These are phyloP conservation scores for Yamadazyma scolyti DNA, from an alignment of 805 yeast species.

Conservation along the genomic window DNA sequence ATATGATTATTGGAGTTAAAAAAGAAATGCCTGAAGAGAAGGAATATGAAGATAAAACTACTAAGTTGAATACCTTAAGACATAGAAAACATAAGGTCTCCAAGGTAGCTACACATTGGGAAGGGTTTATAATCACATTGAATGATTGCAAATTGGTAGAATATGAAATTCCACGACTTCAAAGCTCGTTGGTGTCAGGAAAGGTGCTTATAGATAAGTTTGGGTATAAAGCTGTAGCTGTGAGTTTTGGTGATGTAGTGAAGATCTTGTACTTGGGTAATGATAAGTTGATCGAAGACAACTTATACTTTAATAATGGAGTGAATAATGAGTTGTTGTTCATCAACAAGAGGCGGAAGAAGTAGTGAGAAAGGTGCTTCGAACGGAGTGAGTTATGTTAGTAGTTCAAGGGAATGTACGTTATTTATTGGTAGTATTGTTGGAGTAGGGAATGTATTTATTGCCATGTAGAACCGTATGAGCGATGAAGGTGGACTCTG, in stretches of 20 bases:
- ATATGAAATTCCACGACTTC: constrained; percentile 54
- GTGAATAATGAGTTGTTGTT: constrained; percentile 46
- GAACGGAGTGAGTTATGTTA: too few species aligned
- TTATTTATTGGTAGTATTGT: too few species aligned
- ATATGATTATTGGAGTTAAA: constrained; percentile 62
- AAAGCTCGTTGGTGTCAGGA: constrained; percentile 43
- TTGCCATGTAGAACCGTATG: too few species aligned
- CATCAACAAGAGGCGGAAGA: constrained; percentile 46
- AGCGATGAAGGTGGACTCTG: too few species aligned
- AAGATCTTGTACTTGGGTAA: constrained; percentile 73
- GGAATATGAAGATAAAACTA: constrained; percentile 6
- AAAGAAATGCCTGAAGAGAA: constrained; percentile 15
- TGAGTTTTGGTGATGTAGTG: constrained; percentile 70
- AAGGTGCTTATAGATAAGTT: constrained; percentile 59
- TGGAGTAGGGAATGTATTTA: too few species aligned
- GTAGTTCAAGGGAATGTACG: constrained; percentile 8
- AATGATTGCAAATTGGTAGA: constrained; percentile 60
- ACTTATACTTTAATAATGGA: constrained; percentile 42
- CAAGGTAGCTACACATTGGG: constrained; percentile 45
- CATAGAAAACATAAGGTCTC: constrained; percentile 11
- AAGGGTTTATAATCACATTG: constrained; percentile 70
- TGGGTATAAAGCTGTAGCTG: constrained; percentile 75
- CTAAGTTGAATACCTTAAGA: constrained; percentile 18
- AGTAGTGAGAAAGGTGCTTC: too few species aligned
- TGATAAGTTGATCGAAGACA: constrained; percentile 64